Evolutionary conservation across 306 rosid species (phyloP), one percentile per base, ranked within the genome.

Genomic region (Datisca glomerata): DNA sequence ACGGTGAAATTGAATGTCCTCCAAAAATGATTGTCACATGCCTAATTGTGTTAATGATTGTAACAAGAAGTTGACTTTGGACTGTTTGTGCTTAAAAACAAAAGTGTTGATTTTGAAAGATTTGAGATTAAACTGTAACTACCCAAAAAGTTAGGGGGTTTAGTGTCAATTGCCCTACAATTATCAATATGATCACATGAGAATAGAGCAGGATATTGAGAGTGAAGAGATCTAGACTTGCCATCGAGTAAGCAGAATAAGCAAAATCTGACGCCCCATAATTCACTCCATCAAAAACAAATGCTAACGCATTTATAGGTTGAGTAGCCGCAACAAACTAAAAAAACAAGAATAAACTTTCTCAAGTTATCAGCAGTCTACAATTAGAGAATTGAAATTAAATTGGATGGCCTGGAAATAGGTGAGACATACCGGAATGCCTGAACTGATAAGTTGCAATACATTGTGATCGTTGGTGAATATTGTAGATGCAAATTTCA

Each of bases 181-280:
- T 11, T 47, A 0, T 25, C 8, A 4, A 4, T 25, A 4, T 25
- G 4, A 4, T 25, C 31, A 4, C 8, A 4, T 8, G 18, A 10
- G 25, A 24, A 14, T 1, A 28, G n/a, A 7, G 32, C 14, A 6
- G 0, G n/a, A 40, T 24, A 48, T 25, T 23, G 4, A 38, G 10
- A 24, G 21, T 53, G 31, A 33, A 21, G 34, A 50, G 24, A 43
- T 36, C 51, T 31, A 27, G 44, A 71, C 81, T 51, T 57, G 67
- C 98, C 98, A 89, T 74, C 41, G 98, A 89, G 63, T 49, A 80
- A 43, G 98, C 98, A 45, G 98, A 80, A 63, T 89, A 89, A 11
- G 91, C 86, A 54, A 89, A 89, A 75, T 89, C 98, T 58, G 98
- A 84, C 28, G 95, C 98, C 35, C 98, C 98, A 50, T 80, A 89